A percentile compares a stretch with the other conserved stretches of the same genome.
Conservation (phyloP, 208 protist species). For the Porcisia hertigi region DNA sequence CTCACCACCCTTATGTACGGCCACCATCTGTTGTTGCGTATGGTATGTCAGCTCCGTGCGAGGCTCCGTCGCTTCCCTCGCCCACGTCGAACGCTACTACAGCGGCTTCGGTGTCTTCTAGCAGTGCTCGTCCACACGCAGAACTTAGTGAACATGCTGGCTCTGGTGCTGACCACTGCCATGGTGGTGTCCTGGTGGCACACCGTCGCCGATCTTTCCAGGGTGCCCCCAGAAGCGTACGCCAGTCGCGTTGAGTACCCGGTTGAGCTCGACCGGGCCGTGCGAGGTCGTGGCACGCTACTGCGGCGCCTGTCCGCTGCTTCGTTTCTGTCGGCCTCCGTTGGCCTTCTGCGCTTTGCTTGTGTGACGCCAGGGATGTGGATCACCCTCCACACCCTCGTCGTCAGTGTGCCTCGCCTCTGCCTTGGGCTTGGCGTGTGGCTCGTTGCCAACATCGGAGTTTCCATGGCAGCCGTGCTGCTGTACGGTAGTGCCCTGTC, state of each 20-base stretch:
- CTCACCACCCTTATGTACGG: constrained; percentile 17
- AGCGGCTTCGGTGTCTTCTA: constrained; percentile 15
- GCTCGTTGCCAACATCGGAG: constrained; percentile 12
- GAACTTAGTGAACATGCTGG: constrained; percentile 20
- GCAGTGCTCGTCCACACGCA: constrained; percentile 12
- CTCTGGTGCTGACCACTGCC: constrained; percentile 5
- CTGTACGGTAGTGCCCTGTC: constrained; percentile 16
- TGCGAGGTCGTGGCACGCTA: constrained; percentile 1
- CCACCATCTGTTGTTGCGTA: constrained; percentile 10
- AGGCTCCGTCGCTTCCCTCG: constrained; percentile 5
- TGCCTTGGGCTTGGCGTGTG: constrained; percentile 4
- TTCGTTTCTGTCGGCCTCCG: constrained; percentile 10
- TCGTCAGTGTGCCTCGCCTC: constrained; percentile 12
- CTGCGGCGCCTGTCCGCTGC: constrained; percentile 18
- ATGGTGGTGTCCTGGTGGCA: constrained; percentile 21
- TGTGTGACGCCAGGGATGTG: constrained; percentile 20
- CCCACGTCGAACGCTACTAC: constrained; percentile 3
- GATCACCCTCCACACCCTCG: constrained; percentile 9
- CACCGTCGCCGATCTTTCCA: not conserved
- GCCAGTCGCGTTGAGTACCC: constrained; percentile 10
- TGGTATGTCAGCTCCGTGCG: constrained; percentile 13
- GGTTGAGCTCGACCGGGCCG: constrained; percentile 2
- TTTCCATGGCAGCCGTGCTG: constrained; percentile 14
- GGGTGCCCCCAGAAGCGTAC: not conserved
- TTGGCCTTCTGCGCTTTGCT: constrained; percentile 14